These are phyloP conservation scores for Oropetium thomaeum DNA, from an alignment of 176 grass and related monocot genomes.

Conservation along the genomic window DNA sequence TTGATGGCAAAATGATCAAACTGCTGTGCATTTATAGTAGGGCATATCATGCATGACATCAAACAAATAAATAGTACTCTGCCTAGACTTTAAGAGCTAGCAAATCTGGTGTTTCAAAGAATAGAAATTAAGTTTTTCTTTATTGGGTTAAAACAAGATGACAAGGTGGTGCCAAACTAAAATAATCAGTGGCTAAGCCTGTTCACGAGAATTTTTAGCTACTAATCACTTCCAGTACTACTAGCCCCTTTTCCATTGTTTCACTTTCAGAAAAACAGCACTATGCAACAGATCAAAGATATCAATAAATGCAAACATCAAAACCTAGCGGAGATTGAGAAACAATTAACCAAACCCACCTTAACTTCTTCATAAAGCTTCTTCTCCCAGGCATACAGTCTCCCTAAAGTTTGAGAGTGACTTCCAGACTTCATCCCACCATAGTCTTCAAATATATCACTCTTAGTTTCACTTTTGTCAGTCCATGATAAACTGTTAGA, in stretches of 20 bases:
- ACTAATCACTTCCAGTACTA: background rate
- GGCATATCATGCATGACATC: background rate
- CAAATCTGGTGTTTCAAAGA: no score
- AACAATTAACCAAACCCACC: slow-evolving; percentile 38
- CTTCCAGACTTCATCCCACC: slow-evolving; percentile 84
- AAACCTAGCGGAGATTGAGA: background rate
- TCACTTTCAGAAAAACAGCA: background rate
- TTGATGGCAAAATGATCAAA: background rate
- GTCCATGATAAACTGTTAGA: slow-evolving; percentile 70
- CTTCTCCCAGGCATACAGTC: slow-evolving; percentile 95
- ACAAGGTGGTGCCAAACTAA: background rate
- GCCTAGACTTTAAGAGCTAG: background rate
- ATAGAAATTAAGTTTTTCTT: no score
- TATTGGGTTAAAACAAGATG: no score
- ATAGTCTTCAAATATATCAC: slow-evolving; percentile 68
- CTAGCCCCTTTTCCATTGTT: background rate
- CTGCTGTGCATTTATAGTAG: background rate
- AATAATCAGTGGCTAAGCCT: background rate
- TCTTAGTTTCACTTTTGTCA: slow-evolving; percentile 72
- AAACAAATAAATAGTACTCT: background rate
- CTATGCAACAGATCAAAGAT: background rate
- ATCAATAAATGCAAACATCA: background rate
- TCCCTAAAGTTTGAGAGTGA: slow-evolving; percentile 85
- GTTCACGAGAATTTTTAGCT: background rate
- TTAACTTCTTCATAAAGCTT: slow-evolving; percentile 97